phyloP scores from a whole-genome alignment of 1,139 yeast species.

The Sugiyamaella sp. region DNA sequence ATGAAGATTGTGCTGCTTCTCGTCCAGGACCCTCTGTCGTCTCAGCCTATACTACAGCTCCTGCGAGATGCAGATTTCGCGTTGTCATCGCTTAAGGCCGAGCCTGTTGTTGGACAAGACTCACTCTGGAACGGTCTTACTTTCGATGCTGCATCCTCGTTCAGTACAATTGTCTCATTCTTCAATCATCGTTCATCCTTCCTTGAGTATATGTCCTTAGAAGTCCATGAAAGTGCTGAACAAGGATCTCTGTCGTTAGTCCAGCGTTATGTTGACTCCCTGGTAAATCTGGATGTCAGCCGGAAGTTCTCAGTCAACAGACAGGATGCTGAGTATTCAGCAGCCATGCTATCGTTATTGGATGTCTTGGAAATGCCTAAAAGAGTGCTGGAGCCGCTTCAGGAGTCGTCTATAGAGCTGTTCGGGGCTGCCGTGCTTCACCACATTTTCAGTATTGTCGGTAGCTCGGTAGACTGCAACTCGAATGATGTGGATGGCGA shows the following conservation, averaged over 20 bases:
- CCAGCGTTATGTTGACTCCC: conserved; percentile 54
- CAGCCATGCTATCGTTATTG: conserved; percentile 66
- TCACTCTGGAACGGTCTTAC: conserved; percentile 56
- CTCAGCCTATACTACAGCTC: conserved; percentile 54
- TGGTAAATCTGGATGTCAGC: conserved; percentile 47
- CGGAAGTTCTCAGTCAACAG: conserved; percentile 18
- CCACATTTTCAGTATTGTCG: conserved; percentile 14
- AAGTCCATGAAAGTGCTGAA: conserved; percentile 62
- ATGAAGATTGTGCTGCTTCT: conserved; percentile 65
- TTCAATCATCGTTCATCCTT: conserved; percentile 63
- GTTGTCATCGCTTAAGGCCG: conserved; percentile 54
- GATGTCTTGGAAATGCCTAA: conserved; percentile 61
- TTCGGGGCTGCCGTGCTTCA: conserved; percentile 32
- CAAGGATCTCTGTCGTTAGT: conserved; percentile 58
- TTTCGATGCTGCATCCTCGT: conserved; percentile 46
- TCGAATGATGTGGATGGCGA: conserved; percentile 20
- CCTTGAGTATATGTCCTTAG: conserved; percentile 70
- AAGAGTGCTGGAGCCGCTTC: conserved; percentile 27
- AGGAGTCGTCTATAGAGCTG: conserved; percentile 38
- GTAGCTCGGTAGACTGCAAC: not conserved
- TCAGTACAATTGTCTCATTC: conserved; percentile 61
- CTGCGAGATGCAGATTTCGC: conserved; percentile 58
- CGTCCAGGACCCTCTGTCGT: conserved; percentile 57
- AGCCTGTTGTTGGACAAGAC: conserved; percentile 54
- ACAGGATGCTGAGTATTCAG: conserved; percentile 46